These are phyloP conservation scores for Paramecium primaurelia DNA, from an alignment of 73 alveolate genomes.

Conservation along the genomic window DNA sequence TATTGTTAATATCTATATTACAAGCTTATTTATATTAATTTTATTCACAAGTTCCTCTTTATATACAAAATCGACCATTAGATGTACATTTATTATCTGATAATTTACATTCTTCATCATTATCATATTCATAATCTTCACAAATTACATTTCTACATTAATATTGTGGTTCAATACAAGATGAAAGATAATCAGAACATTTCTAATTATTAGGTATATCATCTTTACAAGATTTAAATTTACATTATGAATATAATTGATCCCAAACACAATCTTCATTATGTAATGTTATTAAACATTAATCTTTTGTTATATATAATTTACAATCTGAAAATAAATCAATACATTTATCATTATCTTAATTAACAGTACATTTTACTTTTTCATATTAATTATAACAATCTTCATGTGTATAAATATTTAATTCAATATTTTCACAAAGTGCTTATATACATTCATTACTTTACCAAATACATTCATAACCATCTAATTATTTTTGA, in stretches of 20 bases:
- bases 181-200: background rate
- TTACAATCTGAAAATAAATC: background rate
- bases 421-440: background rate
- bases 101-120: background rate
- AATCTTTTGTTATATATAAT: background rate
- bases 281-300: background rate
- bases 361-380: background rate
- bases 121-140: background rate
- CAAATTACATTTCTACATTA: background rate
- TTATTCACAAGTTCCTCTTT: background rate
- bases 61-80: background rate
- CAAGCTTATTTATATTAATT: background rate
- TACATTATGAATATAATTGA: background rate
- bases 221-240: background rate
- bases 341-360: background rate
- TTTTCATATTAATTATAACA: background rate
- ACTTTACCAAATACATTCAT: background rate
- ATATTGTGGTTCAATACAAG: background rate
- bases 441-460: background rate
- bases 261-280: background rate
- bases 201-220: background rate
- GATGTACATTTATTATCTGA: background rate
- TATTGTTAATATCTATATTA: background rate
- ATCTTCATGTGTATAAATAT: background rate
- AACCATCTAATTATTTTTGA: background rate